A percentile compares a stretch with the other conserved stretches of the same genome.
Evolutionary conservation across 2,329 filamentous ascomycete species (phyloP).

Genomic region (Cordyceps farinosa): DNA sequence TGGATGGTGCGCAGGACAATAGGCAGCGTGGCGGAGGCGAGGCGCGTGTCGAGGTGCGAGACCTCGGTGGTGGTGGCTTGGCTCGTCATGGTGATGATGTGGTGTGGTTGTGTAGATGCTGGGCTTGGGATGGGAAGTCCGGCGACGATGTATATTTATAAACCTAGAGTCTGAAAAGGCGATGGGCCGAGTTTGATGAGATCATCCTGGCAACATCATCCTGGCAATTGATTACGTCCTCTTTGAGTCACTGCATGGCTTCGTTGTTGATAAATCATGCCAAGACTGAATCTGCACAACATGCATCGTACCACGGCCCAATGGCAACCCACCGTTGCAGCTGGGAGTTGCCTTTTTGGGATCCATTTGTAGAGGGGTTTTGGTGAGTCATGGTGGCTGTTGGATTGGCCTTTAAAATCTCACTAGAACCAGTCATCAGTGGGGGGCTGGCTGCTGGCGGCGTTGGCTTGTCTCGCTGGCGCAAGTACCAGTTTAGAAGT

Average conservation of each 20-base stretch:
- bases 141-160: background rate
- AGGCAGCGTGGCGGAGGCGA: slow-evolving; percentile 25
- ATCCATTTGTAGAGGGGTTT: background rate
- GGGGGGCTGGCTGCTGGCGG: background rate
- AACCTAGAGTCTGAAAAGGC: too few species aligned
- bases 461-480: background rate
- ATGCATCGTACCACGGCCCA: background rate
- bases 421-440: slow-evolving; percentile 11
- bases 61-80: slow-evolving; percentile 12
- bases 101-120: background rate
- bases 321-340: background rate
- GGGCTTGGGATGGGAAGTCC: background rate
- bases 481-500: background rate
- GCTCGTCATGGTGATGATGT: slow-evolving; percentile 12
- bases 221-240: background rate
- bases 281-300: background rate
- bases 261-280: background rate
- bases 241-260: slow-evolving; percentile 3
- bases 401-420: slow-evolving; percentile 4
- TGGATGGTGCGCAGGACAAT: slow-evolving; percentile 27
- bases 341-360: slow-evolving; percentile 6
- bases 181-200: too few species aligned
- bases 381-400: slow-evolving; percentile 16
- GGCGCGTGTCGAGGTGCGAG: slow-evolving; percentile 24
- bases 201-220: background rate